phyloP scores from a whole-genome alignment of 2,329 filamentous ascomycete genomes.

The Sarocladium strictum region DNA sequence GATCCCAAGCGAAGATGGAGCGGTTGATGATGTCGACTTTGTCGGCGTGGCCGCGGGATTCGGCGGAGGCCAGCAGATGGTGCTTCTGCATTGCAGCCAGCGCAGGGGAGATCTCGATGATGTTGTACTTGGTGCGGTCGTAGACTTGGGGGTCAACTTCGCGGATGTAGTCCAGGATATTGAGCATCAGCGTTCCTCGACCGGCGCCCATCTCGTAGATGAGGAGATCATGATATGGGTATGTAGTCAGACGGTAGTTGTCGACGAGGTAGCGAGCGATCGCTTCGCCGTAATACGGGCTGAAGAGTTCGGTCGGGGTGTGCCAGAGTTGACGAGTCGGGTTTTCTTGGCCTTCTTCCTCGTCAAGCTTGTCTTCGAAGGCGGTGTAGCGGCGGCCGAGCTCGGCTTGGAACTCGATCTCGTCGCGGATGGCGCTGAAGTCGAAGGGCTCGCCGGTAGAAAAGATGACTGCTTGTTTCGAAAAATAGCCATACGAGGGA shows the following conservation, averaged over 20 bases:
- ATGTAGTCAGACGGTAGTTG: conserved; percentile 91
- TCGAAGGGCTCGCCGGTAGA: conserved; percentile 85
- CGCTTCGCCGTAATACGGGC: conserved; percentile 93
- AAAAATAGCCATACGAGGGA: conserved; percentile 91
- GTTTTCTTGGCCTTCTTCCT: conserved; percentile 50
- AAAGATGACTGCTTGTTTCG: conserved; percentile 95
- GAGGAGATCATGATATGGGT: conserved; percentile 92
- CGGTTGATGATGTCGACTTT: conserved; percentile 93
- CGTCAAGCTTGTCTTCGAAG: conserved; percentile 86
- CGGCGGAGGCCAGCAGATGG: conserved; percentile 61
- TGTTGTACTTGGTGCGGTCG: conserved; percentile 83
- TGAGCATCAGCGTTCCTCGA: conserved; percentile 95
- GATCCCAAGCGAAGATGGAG: conserved; percentile 91
- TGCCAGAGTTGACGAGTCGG: conserved; percentile 91
- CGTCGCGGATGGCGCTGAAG: conserved; percentile 75
- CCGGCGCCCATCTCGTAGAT: conserved; percentile 99
- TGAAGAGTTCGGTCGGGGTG: conserved; percentile 94
- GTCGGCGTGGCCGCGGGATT: conserved; percentile 67
- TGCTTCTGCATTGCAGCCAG: conserved; percentile 73
- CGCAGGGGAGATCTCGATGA: conserved; percentile 88
- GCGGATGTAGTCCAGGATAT: conserved; percentile 94
- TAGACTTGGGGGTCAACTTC: conserved; percentile 87
- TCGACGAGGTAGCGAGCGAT: conserved; percentile 93
- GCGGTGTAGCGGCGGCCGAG: conserved; percentile 76
- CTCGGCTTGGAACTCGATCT: conserved; percentile 73